These are phyloP conservation scores for Singerocomus inundabilis DNA, from an alignment of 1,284 basidiomycete species.

Conservation along the genomic window DNA sequence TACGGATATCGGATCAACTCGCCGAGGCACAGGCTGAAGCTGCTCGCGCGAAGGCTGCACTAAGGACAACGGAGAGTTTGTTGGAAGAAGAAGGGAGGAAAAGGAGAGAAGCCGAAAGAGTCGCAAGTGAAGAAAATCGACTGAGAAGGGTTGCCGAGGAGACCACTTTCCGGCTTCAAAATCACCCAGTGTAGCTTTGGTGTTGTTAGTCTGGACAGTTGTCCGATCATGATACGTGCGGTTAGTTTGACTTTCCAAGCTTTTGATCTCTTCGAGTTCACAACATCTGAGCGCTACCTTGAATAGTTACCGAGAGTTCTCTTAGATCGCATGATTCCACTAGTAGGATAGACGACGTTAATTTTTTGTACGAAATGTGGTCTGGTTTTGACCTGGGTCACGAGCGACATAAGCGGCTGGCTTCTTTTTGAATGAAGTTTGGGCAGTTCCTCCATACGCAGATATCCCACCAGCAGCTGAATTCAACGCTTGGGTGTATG, in stretches of 20 bases:
- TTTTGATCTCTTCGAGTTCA: not conserved
- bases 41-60: constrained; percentile 48
- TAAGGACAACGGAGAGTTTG: constrained; percentile 53
- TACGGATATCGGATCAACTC: constrained; percentile 63
- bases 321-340: not conserved
- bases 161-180: constrained; percentile 27
- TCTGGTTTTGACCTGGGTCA: too few species aligned
- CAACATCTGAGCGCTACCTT: not conserved
- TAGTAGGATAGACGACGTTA: constrained; percentile 15
- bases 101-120: constrained; percentile 56
- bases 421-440: too few species aligned
- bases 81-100: constrained; percentile 59
- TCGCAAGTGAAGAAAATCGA: constrained; percentile 49
- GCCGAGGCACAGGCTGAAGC: constrained; percentile 59
- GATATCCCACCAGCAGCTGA: too few species aligned
- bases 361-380: not conserved
- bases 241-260: not conserved
- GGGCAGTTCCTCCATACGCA: too few species aligned
- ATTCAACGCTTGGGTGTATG: too few species aligned
- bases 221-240: not conserved
- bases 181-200: constrained; percentile 6
- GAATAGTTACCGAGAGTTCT: not conserved
- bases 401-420: too few species aligned
- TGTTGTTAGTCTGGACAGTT: not conserved
- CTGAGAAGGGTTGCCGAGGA: constrained; percentile 53